Base-by-base conservation (phyloP, 2,329 filamentous ascomycete species). In the Huntiella decipiens region DNA sequence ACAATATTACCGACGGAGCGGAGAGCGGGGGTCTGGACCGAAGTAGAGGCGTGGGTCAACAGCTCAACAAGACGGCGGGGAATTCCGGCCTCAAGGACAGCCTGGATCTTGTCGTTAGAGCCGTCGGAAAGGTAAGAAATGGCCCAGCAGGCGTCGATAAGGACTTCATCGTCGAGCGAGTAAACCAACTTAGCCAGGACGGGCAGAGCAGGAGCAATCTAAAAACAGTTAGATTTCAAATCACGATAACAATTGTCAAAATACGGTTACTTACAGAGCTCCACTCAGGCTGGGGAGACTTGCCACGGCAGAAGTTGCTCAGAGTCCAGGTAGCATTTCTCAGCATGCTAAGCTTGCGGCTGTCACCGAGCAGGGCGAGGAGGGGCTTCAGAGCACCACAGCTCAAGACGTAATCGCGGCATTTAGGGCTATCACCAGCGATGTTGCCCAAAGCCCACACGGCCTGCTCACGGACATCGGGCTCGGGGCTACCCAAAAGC, bases 241-340 rank as follows among this genome's bases (percentile, higher is more conserved):
- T 16, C 7, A 13, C 32, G 36, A 42, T 3, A 32, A 44, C 28
- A 31, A 42, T 19, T 34, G n/a, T 32, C 1, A 47, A 48, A 13
- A 19, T 12, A 17, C 32, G 19, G 36, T 38, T 38, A 72, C 84
- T 65, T 72, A 94, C 86, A 34, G 85, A 95, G 59, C 78, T 77
- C 91, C 91, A 98, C 61, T 98, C 91, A 40, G 91, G 91, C 68
- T 98, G 91, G 44, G 91, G 91, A 6, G 88, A 95, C 76, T 98
- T 98, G 66, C 91, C 91, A 71, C 91, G 85, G 70, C 91, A 98
- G 68, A 98, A 98, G 72, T 98, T 98, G 74, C 91, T 96, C 48
- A 98, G 70, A 38, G 91, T 98, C 91, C 91, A 98, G 17, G 91
- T 98, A 33, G 91, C 91, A 61, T 98, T 98, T 55, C 91, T 77